Base-by-base conservation (phyloP, 257 asterid species). In the Jaltomata sinuosa region DNA sequence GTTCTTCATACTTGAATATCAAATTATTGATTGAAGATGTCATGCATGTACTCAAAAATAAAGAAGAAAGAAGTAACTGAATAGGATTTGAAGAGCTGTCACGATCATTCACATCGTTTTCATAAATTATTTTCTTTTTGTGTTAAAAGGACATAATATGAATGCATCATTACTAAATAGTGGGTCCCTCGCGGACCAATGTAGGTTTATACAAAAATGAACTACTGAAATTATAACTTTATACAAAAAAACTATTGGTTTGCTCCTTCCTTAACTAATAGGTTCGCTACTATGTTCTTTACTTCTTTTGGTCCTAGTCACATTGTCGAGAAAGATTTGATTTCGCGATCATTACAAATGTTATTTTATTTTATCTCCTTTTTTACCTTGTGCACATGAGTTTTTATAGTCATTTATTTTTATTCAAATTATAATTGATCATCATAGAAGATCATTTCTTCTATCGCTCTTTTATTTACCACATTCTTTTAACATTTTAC, bases 1-100 rank as follows among this genome's bases (percentile, higher is more conserved):
- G 89, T 3, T 89, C 90, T 61, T 89, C 91, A 5, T 15, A 74
- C 15, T 74, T 80, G 61, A 85, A 83, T 40, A 29, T 84, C 9
- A 76, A 77, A 18, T 32, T 82, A 19, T 77, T 87, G 2, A 80
- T 89, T 22, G 85, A 85, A 84, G 89, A 87, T 65, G 65, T 87
- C 6, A 34, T 52, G 47, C 27, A 36, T 8, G 18, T 57, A 25
- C 74, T 27, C 14, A 80, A 55, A 22, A 53, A 42, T 6, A 38
- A n/a, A 12, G 79, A 4, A 2, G 52, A 64, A 11, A 57, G 3
- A 57, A 57, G 0, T 4, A 0, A 25, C 11, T 59, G 34, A 61
- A 61, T 61, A 61, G 2, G 0, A 25, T 59, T 11, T 59, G 3
- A 59, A 22, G 18, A 59, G 0, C 11, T 6, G 1, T 55, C 8